Evolutionary conservation across 805 yeast genomes (phyloP).

Genomic region (Saccharomycopsis fodiens): DNA sequence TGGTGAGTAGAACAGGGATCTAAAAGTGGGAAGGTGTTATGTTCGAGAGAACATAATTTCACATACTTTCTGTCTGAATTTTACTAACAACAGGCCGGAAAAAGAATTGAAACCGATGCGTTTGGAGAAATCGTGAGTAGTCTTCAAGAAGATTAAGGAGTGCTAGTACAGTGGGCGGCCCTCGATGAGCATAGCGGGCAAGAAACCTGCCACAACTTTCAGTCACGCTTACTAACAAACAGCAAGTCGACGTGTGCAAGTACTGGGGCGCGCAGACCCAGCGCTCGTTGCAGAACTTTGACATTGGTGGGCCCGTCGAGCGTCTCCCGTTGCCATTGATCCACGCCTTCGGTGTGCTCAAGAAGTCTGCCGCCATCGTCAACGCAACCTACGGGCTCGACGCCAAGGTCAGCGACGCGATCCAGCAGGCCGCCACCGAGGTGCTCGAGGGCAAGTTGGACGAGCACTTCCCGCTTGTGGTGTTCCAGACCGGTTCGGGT

Average conservation of each 20-base stretch:
- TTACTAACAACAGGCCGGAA: neutral
- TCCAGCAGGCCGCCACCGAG: conserved; percentile 90
- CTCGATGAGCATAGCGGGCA: no score
- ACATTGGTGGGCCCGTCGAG: conserved; percentile 89
- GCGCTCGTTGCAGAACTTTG: conserved; percentile 86
- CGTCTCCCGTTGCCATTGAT: conserved; percentile 87
- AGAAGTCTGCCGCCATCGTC: conserved; percentile 90
- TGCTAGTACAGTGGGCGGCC: no score
- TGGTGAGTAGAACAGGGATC: no score
- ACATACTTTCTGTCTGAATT: no score
- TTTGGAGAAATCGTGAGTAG: conserved; percentile 67
- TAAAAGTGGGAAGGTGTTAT: no score
- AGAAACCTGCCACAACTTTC: neutral
- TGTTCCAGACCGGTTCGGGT: conserved; percentile 98
- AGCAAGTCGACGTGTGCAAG: conserved; percentile 71
- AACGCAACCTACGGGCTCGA: conserved; percentile 82
- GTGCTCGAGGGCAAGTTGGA: conserved; percentile 83
- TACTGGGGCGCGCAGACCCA: conserved; percentile 99
- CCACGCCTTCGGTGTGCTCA: conserved; percentile 85
- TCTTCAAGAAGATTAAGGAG: neutral
- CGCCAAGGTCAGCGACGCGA: conserved; percentile 73
- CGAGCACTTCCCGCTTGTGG: conserved; percentile 95
- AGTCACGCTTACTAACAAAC: neutral
- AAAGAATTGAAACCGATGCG: conserved; percentile 83
- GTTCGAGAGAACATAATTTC: no score